Evolutionary conservation across 352 stramenopile genomes (phyloP), one percentile per base, ranked within the genome.

Genomic region (Globisporangium emineosum): DNA sequence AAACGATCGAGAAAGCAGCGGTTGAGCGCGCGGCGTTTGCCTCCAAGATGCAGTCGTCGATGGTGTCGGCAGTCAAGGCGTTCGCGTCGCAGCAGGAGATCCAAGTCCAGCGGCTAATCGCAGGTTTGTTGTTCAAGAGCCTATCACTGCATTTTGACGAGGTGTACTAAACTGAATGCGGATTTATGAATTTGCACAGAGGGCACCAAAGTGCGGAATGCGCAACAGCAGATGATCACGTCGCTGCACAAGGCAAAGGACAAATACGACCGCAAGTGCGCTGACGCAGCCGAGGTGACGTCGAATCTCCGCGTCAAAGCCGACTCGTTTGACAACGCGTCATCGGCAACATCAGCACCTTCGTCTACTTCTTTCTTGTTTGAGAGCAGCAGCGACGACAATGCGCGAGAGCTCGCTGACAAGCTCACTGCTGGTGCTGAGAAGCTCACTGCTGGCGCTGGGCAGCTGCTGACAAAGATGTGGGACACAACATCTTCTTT

Each of bases 391-490:
- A 40, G 2, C 17, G 75, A 78, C 45, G 51, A 81, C 15, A 55
- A 69, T 19, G 70, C 70, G n/a, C 78, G 85, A 35, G 80, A 91
- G 33, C 68, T 85, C 23, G 81, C 78, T 12, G 84, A 93, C 35
- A 91, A 87, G 54, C 65, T 87, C 23, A 76, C 72, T 27, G 69
- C 77, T 23, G 79, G 71, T 23, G 83, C 78, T 10, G 84, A 93
- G 42, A 91, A 87, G 56, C 65, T 87, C 23, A 77, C 72, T 32
- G 69, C 77, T 29, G 79, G 71, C 47, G 77, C 75, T 4, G 84
- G 84, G 0, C 84, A 93, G 60, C 49, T 94, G 17, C 70, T 94
- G 33, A 90, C 82, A 9, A 91, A 90, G 58, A 91, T 94, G 75
- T 92, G 81, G 83, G 83, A 92, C 69, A 80, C 83, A 17, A 89